Evolutionary conservation across 1,139 yeast species (phyloP).

Genomic region (Chernovozyma sophiae-reginae): DNA sequence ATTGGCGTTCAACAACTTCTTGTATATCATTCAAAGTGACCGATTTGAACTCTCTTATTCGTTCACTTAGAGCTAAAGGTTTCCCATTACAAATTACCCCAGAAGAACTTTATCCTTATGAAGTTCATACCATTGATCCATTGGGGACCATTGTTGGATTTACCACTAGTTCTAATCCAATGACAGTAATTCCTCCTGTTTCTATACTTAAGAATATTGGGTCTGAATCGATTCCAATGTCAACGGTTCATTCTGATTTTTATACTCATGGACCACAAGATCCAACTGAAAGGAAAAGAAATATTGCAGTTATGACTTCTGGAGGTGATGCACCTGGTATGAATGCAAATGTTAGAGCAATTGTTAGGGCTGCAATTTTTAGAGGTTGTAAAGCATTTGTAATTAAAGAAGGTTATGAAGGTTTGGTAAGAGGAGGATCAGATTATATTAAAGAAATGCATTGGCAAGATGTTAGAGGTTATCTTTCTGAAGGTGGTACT

Average conservation of each 20-base stretch:
- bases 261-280: conserved; percentile 9
- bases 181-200: conserved; percentile 47
- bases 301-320: conserved; percentile 81
- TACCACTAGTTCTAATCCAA: conserved; percentile 55
- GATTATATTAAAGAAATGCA: conserved; percentile 59
- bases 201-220: conserved; percentile 10
- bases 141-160: conserved; percentile 66
- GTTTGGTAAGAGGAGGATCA: conserved; percentile 64
- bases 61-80: conserved; percentile 22
- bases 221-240: conserved; percentile 8
- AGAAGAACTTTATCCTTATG: conserved; percentile 63
- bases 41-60: conserved; percentile 32
- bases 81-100: conserved; percentile 44
- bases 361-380: conserved; percentile 69
- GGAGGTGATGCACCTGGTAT: conserved; percentile 89
- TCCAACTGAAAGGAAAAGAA: conserved; percentile 18
- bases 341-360: conserved; percentile 81
- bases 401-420: conserved; percentile 75
- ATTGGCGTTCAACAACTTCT: conserved; percentile 50
- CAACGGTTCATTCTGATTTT: conserved; percentile 14
- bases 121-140: conserved; percentile 65
- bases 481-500: conserved; percentile 74
- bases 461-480: conserved; percentile 78
- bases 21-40: conserved; percentile 35
- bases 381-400: conserved; percentile 71